A percentile compares a stretch with the other conserved stretches of the same genome.
Evolutionary conservation across 2,329 filamentous ascomycete genomes (phyloP).

Genomic region (Curvularia verruculosa): DNA sequence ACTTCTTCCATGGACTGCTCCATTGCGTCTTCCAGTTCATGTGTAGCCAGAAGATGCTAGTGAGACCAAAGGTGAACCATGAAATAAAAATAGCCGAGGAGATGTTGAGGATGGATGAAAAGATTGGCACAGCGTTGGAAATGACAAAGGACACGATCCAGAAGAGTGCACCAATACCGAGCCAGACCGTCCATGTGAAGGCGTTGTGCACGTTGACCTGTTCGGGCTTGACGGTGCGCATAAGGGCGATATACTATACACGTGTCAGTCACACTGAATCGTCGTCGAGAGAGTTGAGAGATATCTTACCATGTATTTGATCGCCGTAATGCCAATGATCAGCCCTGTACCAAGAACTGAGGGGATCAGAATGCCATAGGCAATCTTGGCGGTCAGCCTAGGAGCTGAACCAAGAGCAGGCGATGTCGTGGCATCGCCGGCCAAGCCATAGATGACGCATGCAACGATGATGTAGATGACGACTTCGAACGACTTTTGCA

Average conservation of each 20-base stretch:
- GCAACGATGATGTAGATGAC: constrained; percentile 68
- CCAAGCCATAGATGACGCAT: constrained; percentile 71
- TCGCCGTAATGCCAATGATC: constrained; percentile 70
- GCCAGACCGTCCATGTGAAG: constrained; percentile 65
- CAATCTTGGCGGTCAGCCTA: constrained; percentile 63
- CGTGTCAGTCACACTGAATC: not conserved
- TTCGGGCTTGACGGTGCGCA: constrained; percentile 49
- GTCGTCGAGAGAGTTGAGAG: not conserved
- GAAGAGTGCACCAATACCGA: constrained; percentile 60
- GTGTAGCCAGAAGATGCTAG: constrained; percentile 55
- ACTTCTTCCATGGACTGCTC: constrained; percentile 48
- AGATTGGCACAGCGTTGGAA: constrained; percentile 57
- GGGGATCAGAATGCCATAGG: constrained; percentile 70
- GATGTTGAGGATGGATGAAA: constrained; percentile 68
- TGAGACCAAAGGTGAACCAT: constrained; percentile 66
- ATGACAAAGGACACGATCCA: constrained; percentile 62
- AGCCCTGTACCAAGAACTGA: constrained; percentile 75
- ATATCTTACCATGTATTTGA: constrained; percentile 60
- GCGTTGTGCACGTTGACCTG: constrained; percentile 53
- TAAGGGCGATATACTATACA: constrained; percentile 64
- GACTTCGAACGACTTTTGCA: constrained; percentile 61
- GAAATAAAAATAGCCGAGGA: constrained; percentile 64
- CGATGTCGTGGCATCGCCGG: constrained; percentile 65
- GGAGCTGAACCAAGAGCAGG: constrained; percentile 70
- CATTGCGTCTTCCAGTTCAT: constrained; percentile 51